Evolutionary conservation across 257 asterid species (phyloP).

Genomic region (Thymus quinquecostatus): DNA sequence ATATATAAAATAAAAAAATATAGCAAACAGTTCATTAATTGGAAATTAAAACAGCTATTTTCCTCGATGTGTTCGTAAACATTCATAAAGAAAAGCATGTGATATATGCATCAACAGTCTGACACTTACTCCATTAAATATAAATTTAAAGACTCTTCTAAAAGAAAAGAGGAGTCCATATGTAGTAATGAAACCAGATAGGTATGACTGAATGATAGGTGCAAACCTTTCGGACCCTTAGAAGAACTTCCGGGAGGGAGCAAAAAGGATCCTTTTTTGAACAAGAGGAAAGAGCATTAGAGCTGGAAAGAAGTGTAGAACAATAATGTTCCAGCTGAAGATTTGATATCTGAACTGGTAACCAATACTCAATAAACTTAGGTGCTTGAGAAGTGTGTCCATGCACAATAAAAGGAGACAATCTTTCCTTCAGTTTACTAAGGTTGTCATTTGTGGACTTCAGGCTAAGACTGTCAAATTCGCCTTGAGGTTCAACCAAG

Average conservation of each 20-base stretch:
- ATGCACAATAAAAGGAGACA: conserved; percentile 45
- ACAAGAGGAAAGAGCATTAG: conserved; percentile 58
- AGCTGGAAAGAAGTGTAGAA: conserved; percentile 59
- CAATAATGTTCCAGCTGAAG: conserved; percentile 90
- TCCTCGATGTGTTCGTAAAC: conserved; percentile 7
- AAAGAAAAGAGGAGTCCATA: not conserved
- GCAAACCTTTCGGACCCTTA: conserved; percentile 75
- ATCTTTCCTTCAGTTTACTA: conserved; percentile 48
- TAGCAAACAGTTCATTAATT: conserved; percentile 16
- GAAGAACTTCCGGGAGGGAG: conserved; percentile 63
- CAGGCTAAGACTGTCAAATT: conserved; percentile 46
- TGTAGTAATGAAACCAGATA: conserved; percentile 29
- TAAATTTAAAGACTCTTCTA: not conserved
- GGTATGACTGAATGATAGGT: conserved; percentile 16
- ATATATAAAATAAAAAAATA: not conserved
- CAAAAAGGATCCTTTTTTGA: conserved; percentile 63
- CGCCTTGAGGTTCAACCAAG: conserved; percentile 48
- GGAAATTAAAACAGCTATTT: conserved; percentile 20
- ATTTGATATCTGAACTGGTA: conserved; percentile 79
- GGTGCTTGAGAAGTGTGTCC: conserved; percentile 45
- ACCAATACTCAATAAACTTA: conserved; percentile 84
- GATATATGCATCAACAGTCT: conserved; percentile 6
- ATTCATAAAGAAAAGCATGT: conserved; percentile 10
- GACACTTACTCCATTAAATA: not conserved
- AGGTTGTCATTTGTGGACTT: conserved; percentile 49